These are phyloP conservation scores for Podospora pseudocomata DNA, from an alignment of 495 filamentous ascomycete genomes.

Conservation along the genomic window DNA sequence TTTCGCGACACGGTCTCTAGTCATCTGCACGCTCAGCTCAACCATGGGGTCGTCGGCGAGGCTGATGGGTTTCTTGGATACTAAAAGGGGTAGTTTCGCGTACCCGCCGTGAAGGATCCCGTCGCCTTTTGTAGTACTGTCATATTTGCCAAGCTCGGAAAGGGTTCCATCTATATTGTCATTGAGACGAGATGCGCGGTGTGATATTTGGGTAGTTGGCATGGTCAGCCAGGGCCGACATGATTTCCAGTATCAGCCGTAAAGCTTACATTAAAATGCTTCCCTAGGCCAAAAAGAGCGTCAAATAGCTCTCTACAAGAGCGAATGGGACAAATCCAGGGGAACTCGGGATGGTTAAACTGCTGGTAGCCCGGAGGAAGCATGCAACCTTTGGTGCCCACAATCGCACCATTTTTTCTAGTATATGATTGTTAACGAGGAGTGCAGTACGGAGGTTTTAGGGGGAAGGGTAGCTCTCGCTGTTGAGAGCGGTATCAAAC, in stretches of 20 bases:
- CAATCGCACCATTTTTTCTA: constrained; percentile 1
- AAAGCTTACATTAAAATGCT: constrained; percentile 27
- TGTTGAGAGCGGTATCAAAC: constrained; percentile 10
- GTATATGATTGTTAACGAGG: not conserved
- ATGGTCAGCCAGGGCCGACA: not conserved
- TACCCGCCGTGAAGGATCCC: constrained; percentile 10
- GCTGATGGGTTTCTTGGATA: constrained; percentile 19
- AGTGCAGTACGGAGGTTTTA: too few relatives aligned
- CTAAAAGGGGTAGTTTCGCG: constrained; percentile 16
- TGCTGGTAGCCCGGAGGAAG: constrained; percentile 26
- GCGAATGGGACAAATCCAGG: constrained; percentile 34
- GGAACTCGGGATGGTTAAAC: constrained; percentile 19
- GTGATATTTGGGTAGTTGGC: not conserved
- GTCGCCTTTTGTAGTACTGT: constrained; percentile 5
- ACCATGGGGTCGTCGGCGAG: constrained; percentile 18
- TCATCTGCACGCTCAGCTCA: not conserved
- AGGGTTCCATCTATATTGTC: constrained; percentile 32
- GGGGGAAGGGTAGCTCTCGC: constrained; percentile 4
- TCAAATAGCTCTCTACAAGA: constrained; percentile 25
- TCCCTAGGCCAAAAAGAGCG: constrained; percentile 21
- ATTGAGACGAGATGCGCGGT: constrained; percentile 22
- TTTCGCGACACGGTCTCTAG: not conserved
- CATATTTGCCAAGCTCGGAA: constrained; percentile 23
- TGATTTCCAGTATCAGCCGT: not conserved
- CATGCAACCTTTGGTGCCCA: constrained; percentile 23